Conservation (phyloP, 108 stramenopile genomes). For the Chaetoceros tenuissimus region DNA sequence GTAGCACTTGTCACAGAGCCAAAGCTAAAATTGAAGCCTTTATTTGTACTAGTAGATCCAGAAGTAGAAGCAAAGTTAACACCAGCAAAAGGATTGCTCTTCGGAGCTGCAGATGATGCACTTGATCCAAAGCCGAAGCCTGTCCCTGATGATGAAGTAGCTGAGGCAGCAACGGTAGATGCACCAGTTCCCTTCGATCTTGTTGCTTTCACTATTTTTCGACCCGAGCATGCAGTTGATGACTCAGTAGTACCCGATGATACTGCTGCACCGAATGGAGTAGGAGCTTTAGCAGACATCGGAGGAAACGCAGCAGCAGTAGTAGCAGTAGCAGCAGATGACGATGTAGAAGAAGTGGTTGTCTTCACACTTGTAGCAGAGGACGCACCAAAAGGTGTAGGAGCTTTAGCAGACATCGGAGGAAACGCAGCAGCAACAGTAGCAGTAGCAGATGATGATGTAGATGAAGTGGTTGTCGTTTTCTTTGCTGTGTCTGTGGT, state of each 20-base stretch:
- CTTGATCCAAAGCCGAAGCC: no score
- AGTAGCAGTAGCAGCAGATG: not conserved
- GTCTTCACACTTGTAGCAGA: conserved; percentile 19
- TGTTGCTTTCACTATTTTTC: no score
- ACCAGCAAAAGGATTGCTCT: not conserved
- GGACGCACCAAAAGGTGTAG: conserved; percentile 35
- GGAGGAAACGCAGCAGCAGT: conserved; percentile 25
- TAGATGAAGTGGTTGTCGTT: conserved; percentile 33
- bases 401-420: conserved; percentile 28
- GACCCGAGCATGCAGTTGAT: no score
- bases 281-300: conserved; percentile 27
- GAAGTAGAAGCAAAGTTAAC: not conserved
- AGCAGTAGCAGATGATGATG: not conserved
- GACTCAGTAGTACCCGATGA: not conserved
- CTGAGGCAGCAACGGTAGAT: no score
- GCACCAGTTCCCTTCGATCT: no score
- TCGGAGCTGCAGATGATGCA: no score
- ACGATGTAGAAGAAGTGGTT: conserved; percentile 29
- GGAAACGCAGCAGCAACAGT: conserved; percentile 16
- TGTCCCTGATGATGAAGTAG: no score
- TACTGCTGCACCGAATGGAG: conserved; percentile 15
- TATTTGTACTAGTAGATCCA: no score
- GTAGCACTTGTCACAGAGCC: not conserved
- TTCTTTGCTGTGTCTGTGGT: no score
- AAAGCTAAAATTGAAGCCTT: no score